Evolutionary conservation across 2,329 filamentous ascomycete species (phyloP).

Genomic region (Fusarium udum): DNA sequence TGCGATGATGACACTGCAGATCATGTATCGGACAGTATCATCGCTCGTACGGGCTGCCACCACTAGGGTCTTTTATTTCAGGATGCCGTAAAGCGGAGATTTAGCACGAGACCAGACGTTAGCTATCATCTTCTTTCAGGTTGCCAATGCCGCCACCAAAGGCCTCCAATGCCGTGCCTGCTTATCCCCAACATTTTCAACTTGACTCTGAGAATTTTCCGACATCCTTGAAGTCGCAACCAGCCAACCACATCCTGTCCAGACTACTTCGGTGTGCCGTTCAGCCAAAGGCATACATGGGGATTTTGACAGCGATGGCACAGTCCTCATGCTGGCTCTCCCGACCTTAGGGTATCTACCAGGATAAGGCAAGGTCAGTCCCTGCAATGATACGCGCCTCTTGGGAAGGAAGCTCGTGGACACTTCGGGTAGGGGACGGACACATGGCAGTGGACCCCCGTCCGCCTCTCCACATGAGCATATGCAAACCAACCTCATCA

Average conservation of each 20-base stretch:
- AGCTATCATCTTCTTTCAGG: conserved; percentile 26
- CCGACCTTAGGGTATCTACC: conserved; percentile 8
- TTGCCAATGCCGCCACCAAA: conserved; percentile 13
- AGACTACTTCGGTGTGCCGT: conserved; percentile 19
- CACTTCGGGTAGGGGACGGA: conserved; percentile 33
- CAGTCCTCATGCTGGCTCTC: conserved; percentile 20
- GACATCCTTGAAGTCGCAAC: conserved; percentile 7
- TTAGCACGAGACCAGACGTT: conserved; percentile 25
- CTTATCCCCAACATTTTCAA: neutral
- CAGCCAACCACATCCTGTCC: conserved; percentile 1
- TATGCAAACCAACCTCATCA: conserved; percentile 37
- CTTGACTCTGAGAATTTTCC: conserved; percentile 13
- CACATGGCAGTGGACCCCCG: conserved; percentile 42
- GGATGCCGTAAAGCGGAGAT: conserved; percentile 14
- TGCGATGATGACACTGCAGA: conserved; percentile 26
- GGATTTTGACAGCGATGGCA: conserved; percentile 20
- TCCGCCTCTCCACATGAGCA: conserved; percentile 31
- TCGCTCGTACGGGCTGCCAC: neutral
- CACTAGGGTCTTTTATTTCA: conserved; percentile 14
- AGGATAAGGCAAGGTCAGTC: conserved; percentile 18
- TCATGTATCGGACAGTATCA: conserved; percentile 29
- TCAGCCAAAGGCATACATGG: conserved; percentile 9
- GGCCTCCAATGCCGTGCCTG: neutral
- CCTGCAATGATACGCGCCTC: conserved; percentile 29
- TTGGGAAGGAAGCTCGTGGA: conserved; percentile 32